phyloP scores from a whole-genome alignment of 2,329 filamentous ascomycete genomes.

The Dothideomycetes sp. region DNA sequence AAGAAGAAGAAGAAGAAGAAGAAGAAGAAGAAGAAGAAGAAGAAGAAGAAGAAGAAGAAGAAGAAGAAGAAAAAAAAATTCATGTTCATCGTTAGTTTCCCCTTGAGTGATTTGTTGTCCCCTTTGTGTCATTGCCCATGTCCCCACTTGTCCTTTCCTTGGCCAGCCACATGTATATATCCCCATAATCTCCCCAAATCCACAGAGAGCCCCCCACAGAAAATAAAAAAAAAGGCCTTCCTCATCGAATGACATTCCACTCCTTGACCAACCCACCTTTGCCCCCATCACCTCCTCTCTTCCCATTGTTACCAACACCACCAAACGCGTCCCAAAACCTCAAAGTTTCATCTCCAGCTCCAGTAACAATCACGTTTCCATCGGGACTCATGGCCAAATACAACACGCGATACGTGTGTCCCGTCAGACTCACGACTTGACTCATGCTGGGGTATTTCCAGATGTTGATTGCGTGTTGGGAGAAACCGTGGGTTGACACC shows the following conservation, averaged over 20 bases:
- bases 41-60: neutral
- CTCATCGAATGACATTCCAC: constrained; percentile 70
- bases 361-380: constrained; percentile 86
- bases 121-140: too few species aligned
- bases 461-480: constrained; percentile 95
- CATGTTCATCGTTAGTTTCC: too few species aligned
- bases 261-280: constrained; percentile 51
- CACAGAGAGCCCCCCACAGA: neutral
- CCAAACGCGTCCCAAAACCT: constrained; percentile 97
- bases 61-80: constrained; percentile 1
- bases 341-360: constrained; percentile 90
- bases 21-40: neutral
- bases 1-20: neutral
- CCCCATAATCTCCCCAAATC: too few species aligned
- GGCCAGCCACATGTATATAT: too few species aligned
- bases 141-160: too few species aligned
- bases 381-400: constrained; percentile 98
- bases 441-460: constrained; percentile 99
- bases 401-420: constrained; percentile 91
- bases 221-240: neutral
- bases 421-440: constrained; percentile 88
- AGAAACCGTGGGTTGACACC: constrained; percentile 93
- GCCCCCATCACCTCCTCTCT: constrained; percentile 49
- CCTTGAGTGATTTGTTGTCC: too few species aligned
- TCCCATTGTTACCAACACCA: constrained; percentile 61